Percentiles rank a stretch among this genome's conserved stretches.
These are phyloP conservation scores for Massariosphaeria phaeospora DNA, from an alignment of 495 filamentous ascomycete species.

Conservation along the genomic window DNA sequence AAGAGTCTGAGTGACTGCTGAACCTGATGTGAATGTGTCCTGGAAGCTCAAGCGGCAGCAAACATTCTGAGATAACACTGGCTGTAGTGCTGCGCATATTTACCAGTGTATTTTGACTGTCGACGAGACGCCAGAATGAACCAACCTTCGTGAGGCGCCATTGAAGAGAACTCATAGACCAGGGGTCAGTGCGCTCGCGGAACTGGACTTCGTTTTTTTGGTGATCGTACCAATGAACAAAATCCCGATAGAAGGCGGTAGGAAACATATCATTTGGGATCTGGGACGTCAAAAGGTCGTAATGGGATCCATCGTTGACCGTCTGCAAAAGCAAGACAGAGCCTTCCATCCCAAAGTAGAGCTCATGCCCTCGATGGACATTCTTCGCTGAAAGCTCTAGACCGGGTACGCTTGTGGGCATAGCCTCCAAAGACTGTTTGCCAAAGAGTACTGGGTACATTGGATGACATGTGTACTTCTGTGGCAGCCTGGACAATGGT, in stretches of 20 bases:
- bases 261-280: constrained; percentile 48
- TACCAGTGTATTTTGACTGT: neutral
- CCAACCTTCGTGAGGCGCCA: constrained; percentile 6
- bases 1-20: neutral
- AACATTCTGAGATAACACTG: neutral
- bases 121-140: constrained; percentile 5
- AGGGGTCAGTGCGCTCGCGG: constrained; percentile 43
- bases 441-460: constrained; percentile 45
- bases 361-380: constrained; percentile 33
- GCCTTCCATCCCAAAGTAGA: constrained; percentile 44
- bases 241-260: constrained; percentile 43
- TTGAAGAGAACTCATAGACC: constrained; percentile 35
- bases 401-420: constrained; percentile 45
- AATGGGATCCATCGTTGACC: constrained; percentile 3
- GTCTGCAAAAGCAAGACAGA: constrained; percentile 35
- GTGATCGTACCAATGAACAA: constrained; percentile 57
- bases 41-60: constrained; percentile 7
- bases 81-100: constrained; percentile 5
- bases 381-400: constrained; percentile 46
- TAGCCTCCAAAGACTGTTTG: constrained; percentile 36
- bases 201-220: constrained; percentile 47
- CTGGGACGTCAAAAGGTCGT: constrained; percentile 47
- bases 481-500: constrained; percentile 50
- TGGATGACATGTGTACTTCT: constrained; percentile 45
- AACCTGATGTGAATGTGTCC: constrained; percentile 7